Conservation (phyloP, 2,329 filamentous ascomycete species). For the Cordyceps javanica region DNA sequence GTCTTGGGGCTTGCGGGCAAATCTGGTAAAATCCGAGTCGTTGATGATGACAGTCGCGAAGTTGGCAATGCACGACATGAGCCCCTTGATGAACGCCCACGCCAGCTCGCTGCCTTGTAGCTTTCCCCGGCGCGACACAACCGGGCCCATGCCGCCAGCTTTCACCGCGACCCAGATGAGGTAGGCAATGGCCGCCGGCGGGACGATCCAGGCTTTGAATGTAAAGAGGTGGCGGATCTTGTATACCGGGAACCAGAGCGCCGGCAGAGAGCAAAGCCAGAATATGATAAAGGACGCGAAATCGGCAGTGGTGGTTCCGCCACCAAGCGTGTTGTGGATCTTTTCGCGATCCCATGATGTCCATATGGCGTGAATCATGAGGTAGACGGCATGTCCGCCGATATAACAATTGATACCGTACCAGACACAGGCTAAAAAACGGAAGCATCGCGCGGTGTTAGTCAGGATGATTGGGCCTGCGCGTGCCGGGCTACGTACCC, state of each 20-base stretch:
- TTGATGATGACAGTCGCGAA: constrained; percentile 83
- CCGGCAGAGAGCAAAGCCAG: constrained; percentile 73
- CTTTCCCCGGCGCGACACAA: constrained; percentile 62
- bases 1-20: constrained; percentile 70
- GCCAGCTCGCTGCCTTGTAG: constrained; percentile 62
- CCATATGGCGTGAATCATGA: constrained; percentile 89
- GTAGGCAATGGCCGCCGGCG: constrained; percentile 73
- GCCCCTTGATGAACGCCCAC: constrained; percentile 77
- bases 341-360: constrained; percentile 52
- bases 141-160: constrained; percentile 76
- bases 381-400: constrained; percentile 73
- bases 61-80: constrained; percentile 87
- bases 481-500: constrained; percentile 35
- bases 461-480: too few relatives aligned
- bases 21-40: constrained; percentile 79
- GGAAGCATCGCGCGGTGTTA: constrained; percentile 10
- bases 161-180: constrained; percentile 81
- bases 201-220: constrained; percentile 80
- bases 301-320: constrained; percentile 47
- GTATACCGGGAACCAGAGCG: constrained; percentile 85
- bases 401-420: constrained; percentile 84
- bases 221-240: constrained; percentile 87
- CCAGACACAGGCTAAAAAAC: constrained; percentile 82
- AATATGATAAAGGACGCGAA: constrained; percentile 84
- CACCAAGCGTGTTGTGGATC: constrained; percentile 60